Evolutionary conservation across 306 rosid species (phyloP).

Genomic region (Lagenaria siceraria): DNA sequence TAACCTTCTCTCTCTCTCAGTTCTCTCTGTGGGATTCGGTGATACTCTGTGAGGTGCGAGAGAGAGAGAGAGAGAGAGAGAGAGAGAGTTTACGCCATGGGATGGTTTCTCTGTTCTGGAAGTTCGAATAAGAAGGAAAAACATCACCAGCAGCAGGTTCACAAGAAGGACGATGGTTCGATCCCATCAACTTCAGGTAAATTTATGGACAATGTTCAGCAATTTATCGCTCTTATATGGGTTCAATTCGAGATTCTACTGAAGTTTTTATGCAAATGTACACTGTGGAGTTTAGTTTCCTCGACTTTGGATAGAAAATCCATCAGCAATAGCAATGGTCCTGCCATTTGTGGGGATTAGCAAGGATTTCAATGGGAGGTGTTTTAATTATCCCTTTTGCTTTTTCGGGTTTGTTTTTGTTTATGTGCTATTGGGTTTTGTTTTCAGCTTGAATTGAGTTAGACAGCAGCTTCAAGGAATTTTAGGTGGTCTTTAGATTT

Average conservation of each 20-base stretch:
- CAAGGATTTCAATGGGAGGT: background rate
- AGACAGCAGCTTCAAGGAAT: background rate
- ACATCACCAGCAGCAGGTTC: conserved; percentile 7
- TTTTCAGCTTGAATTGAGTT: background rate
- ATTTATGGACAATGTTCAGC: conserved; percentile 4
- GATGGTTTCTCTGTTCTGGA: conserved; percentile 38
- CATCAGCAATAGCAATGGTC: background rate
- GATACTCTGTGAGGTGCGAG: background rate
- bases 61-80: conserved; percentile 1
- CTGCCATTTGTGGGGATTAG: background rate
- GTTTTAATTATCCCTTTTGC: background rate
- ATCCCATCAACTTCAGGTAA: conserved; percentile 43
- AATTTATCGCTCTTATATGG: background rate
- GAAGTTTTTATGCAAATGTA: background rate
- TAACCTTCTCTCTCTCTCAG: background rate
- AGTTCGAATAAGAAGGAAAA: conserved; percentile 21
- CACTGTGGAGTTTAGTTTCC: background rate
- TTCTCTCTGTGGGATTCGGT: conserved; percentile 8
- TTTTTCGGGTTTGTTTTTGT: background rate
- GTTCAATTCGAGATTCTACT: background rate
- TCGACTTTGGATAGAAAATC: conserved; percentile 2
- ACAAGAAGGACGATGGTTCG: conserved; percentile 21
- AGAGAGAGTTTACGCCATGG: conserved; percentile 15
- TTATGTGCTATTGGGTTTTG: background rate
- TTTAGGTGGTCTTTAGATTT: conserved; percentile 5